Conservation (phyloP, 768 basidiomycete species). For the Lactarius evosmus region DNA sequence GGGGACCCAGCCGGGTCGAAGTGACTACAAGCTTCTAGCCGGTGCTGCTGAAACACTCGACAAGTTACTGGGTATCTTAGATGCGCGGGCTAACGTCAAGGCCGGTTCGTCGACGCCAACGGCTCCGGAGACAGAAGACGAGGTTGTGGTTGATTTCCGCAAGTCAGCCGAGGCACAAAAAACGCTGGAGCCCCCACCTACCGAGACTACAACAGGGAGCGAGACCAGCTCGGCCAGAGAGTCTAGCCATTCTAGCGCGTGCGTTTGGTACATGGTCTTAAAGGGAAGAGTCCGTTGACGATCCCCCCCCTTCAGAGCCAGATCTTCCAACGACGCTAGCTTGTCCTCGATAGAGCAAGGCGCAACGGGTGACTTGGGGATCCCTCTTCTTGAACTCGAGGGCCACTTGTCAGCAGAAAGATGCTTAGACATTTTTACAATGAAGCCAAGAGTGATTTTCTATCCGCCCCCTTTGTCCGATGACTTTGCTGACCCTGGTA, state of each 20-base stretch:
- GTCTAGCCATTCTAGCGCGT: conserved; percentile 56
- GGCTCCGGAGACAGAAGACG: conserved; percentile 45
- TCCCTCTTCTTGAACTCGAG: conserved; percentile 77
- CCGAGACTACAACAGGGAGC: conserved; percentile 41
- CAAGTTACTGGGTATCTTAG: conserved; percentile 61
- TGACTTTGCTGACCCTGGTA: conserved; percentile 11
- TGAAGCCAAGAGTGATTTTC: conserved; percentile 76
- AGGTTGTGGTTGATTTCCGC: conserved; percentile 56
- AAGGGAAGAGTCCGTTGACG: conserved; percentile 14
- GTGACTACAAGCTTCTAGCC: conserved; percentile 78
- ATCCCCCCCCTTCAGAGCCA: conserved; percentile 41
- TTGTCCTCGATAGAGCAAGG: conserved; percentile 51
- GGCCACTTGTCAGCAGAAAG: conserved; percentile 68
- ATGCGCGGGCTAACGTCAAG: conserved; percentile 51
- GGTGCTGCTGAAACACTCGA: conserved; percentile 82
- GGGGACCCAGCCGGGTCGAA: conserved; percentile 80
- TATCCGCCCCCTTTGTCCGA: conserved; percentile 5
- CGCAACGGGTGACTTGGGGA: conserved; percentile 50
- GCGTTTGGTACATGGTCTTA: conserved; percentile 30
- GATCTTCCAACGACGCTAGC: conserved; percentile 58
- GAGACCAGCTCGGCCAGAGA: conserved; percentile 50
- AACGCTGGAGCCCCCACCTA: conserved; percentile 22
- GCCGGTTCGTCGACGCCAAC: conserved; percentile 40
- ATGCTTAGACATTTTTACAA: conserved; percentile 92
- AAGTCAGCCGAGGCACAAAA: conserved; percentile 5